A percentile compares a stretch with the other conserved stretches of the same genome.
Conservation (phyloP, 2,329 filamentous ascomycete species). For the Chaetothyriales sp. region DNA sequence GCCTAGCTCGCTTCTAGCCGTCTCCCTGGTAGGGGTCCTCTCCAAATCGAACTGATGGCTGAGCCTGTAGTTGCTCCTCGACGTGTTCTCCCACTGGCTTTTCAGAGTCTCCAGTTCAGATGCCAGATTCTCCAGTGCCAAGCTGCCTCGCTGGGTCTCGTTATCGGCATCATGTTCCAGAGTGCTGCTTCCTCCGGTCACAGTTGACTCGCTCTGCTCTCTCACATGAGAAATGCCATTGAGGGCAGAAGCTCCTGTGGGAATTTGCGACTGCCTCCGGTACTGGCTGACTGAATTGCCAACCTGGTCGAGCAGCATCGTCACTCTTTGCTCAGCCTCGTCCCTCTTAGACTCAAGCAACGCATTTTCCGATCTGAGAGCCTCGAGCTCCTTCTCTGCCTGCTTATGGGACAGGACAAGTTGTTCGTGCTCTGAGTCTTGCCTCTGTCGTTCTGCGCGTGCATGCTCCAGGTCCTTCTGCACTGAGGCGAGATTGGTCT, state of each 20-base stretch:
- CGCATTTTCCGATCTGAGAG: slow-evolving; percentile 67
- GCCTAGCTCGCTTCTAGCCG: slow-evolving; percentile 36
- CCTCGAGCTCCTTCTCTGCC: slow-evolving; percentile 55
- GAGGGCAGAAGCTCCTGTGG: slow-evolving; percentile 17
- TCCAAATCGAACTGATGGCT: slow-evolving; percentile 87
- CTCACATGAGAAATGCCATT: slow-evolving; percentile 10
- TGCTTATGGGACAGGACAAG: slow-evolving; percentile 41
- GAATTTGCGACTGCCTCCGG: slow-evolving; percentile 52
- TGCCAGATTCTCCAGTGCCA: slow-evolving; percentile 78
- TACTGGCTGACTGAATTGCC: slow-evolving; percentile 90
- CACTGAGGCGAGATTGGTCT: slow-evolving; percentile 54
- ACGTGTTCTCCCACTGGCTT: slow-evolving; percentile 88
- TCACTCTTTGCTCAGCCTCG: slow-evolving; percentile 87
- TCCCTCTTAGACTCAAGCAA: slow-evolving; percentile 68
- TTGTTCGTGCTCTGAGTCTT: slow-evolving; percentile 43
- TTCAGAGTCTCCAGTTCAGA: slow-evolving; percentile 82
- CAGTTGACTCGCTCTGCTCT: slow-evolving; percentile 24
- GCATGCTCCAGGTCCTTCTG: slow-evolving; percentile 53
- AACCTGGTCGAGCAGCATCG: slow-evolving; percentile 83
- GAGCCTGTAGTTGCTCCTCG: slow-evolving; percentile 83
- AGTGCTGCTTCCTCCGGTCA: slow-evolving; percentile 22
- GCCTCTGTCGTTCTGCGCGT: slow-evolving; percentile 53
- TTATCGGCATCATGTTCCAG: slow-evolving; percentile 32
- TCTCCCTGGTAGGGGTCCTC: slow-evolving; percentile 33
- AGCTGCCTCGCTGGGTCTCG: slow-evolving; percentile 38